phyloP scores from a whole-genome alignment of 768 basidiomycete species.

The Panellus pusillus region DNA sequence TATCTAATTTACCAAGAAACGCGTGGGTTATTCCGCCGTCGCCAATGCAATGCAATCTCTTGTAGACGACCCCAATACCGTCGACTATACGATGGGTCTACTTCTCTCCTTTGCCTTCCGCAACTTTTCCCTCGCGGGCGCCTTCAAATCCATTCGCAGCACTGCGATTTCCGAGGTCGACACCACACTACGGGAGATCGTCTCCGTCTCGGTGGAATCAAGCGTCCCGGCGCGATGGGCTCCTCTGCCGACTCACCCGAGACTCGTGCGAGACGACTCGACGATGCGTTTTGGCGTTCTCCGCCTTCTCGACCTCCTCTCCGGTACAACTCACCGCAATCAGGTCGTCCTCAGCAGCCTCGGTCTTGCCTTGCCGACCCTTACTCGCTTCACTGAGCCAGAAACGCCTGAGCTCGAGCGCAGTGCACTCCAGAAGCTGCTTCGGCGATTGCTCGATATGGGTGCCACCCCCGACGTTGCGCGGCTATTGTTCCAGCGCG shows the following conservation, averaged over 20 bases:
- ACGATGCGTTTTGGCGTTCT: slow-evolving; percentile 53
- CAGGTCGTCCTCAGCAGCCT: slow-evolving; percentile 63
- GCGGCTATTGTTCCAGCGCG: slow-evolving; percentile 60
- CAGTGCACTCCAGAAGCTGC: slow-evolving; percentile 57
- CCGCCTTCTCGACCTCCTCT: slow-evolving; percentile 64
- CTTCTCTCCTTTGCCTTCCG: slow-evolving; percentile 67
- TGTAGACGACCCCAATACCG: slow-evolving; percentile 43
- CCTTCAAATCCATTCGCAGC: slow-evolving; percentile 52
- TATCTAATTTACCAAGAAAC: slow-evolving; percentile 34
- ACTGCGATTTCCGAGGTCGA: slow-evolving; percentile 39
- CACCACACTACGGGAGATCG: slow-evolving; percentile 40
- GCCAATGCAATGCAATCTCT: slow-evolving; percentile 58
- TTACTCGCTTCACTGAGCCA: slow-evolving; percentile 43
- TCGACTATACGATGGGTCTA: slow-evolving; percentile 62
- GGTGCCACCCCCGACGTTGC: slow-evolving; percentile 67
- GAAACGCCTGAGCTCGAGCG: slow-evolving; percentile 47
- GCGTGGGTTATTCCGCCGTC: slow-evolving; percentile 67
- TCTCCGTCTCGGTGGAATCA: slow-evolving; percentile 51
- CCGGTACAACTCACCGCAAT: slow-evolving; percentile 64
- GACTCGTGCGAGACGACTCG: slow-evolving; percentile 33
- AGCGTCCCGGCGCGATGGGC: slow-evolving; percentile 59
- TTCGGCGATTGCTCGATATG: slow-evolving; percentile 72
- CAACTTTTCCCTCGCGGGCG: slow-evolving; percentile 56
- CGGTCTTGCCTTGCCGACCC: slow-evolving; percentile 54
- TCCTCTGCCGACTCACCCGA: slow-evolving; percentile 55